Base-by-base conservation (phyloP, 345 rosid genomes). In the Fremontodendron californicum region DNA sequence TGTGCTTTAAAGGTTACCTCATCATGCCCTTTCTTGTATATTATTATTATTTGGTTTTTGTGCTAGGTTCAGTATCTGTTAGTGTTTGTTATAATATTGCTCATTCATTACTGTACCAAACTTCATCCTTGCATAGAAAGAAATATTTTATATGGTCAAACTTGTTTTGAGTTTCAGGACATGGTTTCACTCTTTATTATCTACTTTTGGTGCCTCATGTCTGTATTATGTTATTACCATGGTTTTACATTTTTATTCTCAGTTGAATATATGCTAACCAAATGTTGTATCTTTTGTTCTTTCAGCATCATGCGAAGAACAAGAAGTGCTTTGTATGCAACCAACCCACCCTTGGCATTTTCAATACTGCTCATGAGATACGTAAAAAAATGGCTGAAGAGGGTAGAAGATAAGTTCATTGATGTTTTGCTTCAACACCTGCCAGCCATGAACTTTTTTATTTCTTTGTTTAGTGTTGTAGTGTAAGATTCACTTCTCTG, bases 301-400 rank as follows among this genome's bases (percentile, higher is more conserved):
- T 23, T 18, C 97, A 90, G 93, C 97, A 92, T 81, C 98, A 91
- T 80, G 77, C 86, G 3, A 94, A 84, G 86, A 92, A 89, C 89
- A 92, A 94, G 91, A 92, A 94, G 84, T 94, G 98, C 74, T 94
- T 88, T 75, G 94, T 91, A 11, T 92, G 98, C 89, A 90, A 92
- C 83, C 81, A 89, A 68, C 95, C 95, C 19, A 92, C 98, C 0
- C 65, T 88, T 74, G 97, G 95, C 45, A 88, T 89, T 65, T 93
- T 93, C 77, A 94, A 92, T 77, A 75, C 94, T 52, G 94, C 98
- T 43, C 92, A 84, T 11, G 95, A 92, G 81, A 81, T 85, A n/a
- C n/a, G n/a, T n/a, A n/a, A n/a, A n/a, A n/a, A n/a, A n/a, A n/a
- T n/a, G 77, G 87, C 86, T 42, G 87, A 83, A 74, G 87, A 60